A percentile compares a stretch with the other conserved stretches of the same genome.
Conservation (phyloP, 768 basidiomycete species). For the Dacryopinax spathularia region DNA sequence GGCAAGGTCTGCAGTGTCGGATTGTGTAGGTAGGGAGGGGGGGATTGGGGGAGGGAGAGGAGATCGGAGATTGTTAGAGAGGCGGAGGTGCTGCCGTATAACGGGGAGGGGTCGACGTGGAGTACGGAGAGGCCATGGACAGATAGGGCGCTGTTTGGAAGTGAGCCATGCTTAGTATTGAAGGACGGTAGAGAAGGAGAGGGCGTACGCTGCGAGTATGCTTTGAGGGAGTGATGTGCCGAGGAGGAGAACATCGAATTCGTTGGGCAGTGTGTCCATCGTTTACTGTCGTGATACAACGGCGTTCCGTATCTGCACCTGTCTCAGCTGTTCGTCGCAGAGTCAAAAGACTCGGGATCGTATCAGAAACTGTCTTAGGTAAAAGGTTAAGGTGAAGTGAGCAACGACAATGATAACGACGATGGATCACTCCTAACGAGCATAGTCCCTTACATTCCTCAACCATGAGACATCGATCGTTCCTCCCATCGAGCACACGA, state of each 20-base stretch:
- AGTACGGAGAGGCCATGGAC: conserved; percentile 79
- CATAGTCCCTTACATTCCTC: too few relatives aligned
- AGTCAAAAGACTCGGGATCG: too few relatives aligned
- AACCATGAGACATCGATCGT: too few relatives aligned
- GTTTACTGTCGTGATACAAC: not conserved
- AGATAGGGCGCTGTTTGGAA: conserved; percentile 61
- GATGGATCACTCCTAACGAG: too few relatives aligned
- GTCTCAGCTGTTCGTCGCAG: too few relatives aligned
- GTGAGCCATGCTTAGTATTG: conserved; percentile 7
- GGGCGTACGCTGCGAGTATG: conserved; percentile 72
- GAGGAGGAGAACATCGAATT: conserved; percentile 29
- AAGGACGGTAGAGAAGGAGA: not conserved
- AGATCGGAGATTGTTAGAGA: conserved; percentile 73
- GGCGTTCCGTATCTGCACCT: too few relatives aligned
- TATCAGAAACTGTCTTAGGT: too few relatives aligned
- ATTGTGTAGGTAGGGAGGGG: conserved; percentile 7
- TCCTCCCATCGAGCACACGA: too few relatives aligned
- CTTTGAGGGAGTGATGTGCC: conserved; percentile 56
- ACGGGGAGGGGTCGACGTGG: conserved; percentile 69
- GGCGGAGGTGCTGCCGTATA: conserved; percentile 77
- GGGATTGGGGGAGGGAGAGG: conserved; percentile 16
- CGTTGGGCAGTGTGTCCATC: not conserved
- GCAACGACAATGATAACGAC: too few relatives aligned
- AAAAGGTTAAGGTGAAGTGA: too few relatives aligned
- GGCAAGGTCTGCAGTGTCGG: conserved; percentile 10